Evolutionary conservation across 768 basidiomycete genomes (phyloP).

Genomic region (Russula sp.): DNA sequence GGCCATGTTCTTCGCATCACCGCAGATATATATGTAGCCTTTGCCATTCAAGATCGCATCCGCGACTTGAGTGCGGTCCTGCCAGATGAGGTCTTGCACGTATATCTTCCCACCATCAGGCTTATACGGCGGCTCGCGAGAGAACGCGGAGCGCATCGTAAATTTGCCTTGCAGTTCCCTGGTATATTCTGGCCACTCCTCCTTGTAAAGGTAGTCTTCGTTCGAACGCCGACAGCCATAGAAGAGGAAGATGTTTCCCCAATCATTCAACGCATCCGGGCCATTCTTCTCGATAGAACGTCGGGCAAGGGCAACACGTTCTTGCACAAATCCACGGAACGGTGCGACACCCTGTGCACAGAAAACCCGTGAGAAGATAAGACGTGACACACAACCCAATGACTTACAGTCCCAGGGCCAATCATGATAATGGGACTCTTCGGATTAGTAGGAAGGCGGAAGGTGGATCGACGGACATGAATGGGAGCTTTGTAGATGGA

Average conservation of each 20-base stretch:
- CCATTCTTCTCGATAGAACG: conserved; percentile 96
- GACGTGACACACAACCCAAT: neutral
- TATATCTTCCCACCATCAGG: conserved; percentile 94
- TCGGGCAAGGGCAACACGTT: conserved; percentile 92
- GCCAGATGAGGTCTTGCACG: conserved; percentile 96
- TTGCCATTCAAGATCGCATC: conserved; percentile 90
- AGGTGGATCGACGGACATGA: conserved; percentile 94
- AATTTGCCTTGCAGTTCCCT: conserved; percentile 92
- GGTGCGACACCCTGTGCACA: conserved; percentile 86
- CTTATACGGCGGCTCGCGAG: conserved; percentile 80
- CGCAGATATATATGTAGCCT: conserved; percentile 97
- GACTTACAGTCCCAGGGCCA: conserved; percentile 92
- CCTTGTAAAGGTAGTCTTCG: conserved; percentile 91
- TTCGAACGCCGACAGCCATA: conserved; percentile 90
- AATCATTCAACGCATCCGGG: conserved; percentile 86
- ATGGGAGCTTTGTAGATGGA: conserved; percentile 81
- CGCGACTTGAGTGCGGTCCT: conserved; percentile 77
- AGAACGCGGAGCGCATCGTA: conserved; percentile 84
- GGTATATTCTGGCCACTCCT: conserved; percentile 89
- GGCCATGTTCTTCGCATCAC: conserved; percentile 95
- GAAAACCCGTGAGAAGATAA: conserved; percentile 20
- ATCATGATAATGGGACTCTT: conserved; percentile 99
- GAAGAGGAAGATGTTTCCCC: conserved; percentile 93
- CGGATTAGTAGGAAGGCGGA: conserved; percentile 95
- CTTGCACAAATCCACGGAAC: conserved; percentile 98